Evolutionary conservation across 1,284 basidiomycete species (phyloP).

Genomic region (Cryptococcus maquisensis): DNA sequence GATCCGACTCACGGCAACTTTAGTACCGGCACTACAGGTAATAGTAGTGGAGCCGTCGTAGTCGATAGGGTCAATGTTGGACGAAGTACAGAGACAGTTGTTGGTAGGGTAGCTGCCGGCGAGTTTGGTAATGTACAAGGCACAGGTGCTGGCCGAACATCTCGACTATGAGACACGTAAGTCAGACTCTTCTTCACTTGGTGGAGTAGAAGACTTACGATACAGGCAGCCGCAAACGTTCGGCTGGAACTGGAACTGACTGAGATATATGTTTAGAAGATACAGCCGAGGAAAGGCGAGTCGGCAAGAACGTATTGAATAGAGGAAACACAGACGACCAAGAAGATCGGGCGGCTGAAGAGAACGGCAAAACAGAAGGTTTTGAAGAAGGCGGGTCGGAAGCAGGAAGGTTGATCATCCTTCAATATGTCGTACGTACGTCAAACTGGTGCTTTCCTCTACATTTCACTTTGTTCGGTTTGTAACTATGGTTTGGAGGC

Average conservation of each 20-base stretch:
- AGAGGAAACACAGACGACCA: not conserved
- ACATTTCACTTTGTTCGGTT: too few species aligned
- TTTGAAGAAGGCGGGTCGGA: too few species aligned
- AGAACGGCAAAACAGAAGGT: too few species aligned
- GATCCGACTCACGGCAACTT: slow-evolving; percentile 8
- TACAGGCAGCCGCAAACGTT: not conserved
- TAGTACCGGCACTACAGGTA: not conserved
- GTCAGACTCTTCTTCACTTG: not conserved
- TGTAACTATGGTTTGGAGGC: too few species aligned
- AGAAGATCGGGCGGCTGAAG: not conserved
- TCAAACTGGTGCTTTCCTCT: too few species aligned
- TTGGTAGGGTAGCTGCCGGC: not conserved
- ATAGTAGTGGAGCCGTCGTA: not conserved
- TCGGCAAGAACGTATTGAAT: not conserved
- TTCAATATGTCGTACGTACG: too few species aligned
- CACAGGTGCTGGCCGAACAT: not conserved
- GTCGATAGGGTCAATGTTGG: not conserved
- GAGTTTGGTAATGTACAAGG: not conserved
- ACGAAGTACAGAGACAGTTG: slow-evolving; percentile 7
- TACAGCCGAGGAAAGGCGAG: not conserved
- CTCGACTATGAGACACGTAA: not conserved
- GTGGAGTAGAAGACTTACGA: not conserved
- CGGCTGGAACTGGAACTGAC: not conserved
- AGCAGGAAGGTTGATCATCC: too few species aligned
- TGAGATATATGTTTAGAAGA: not conserved